Evolutionary conservation across 768 basidiomycete species (phyloP).

Genomic region (Hericium erinaceus): DNA sequence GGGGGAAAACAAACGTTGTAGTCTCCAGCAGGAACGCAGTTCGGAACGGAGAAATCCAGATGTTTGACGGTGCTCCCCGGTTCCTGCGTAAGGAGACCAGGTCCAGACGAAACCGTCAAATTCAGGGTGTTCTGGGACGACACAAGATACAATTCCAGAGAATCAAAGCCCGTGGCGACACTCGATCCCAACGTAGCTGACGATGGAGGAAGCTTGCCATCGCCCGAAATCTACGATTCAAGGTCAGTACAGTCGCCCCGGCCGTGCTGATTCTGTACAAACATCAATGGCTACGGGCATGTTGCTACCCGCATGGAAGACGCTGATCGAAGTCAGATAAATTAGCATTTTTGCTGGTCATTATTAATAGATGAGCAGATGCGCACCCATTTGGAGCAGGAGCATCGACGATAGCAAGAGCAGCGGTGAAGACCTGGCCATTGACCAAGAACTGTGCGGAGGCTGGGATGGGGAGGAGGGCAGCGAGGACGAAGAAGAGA

Average conservation of each 20-base stretch:
- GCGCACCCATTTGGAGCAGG: slow-evolving; percentile 19
- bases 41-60: slow-evolving; percentile 30
- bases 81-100: slow-evolving; percentile 31
- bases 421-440: slow-evolving; percentile 23
- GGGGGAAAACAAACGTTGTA: slow-evolving; percentile 31
- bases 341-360: too few species aligned
- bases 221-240: slow-evolving; percentile 29
- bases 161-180: slow-evolving; percentile 28
- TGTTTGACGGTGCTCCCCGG: slow-evolving; percentile 34
- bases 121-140: slow-evolving; percentile 32
- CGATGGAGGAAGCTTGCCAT: slow-evolving; percentile 30
- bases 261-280: not conserved
- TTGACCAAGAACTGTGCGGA: slow-evolving; percentile 19
- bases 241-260: too few species aligned
- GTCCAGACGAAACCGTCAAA: slow-evolving; percentile 33
- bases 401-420: slow-evolving; percentile 26
- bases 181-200: slow-evolving; percentile 27
- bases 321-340: slow-evolving; percentile 12
- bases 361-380: not conserved
- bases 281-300: slow-evolving; percentile 29
- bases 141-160: slow-evolving; percentile 36
- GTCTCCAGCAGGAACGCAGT: slow-evolving; percentile 30
- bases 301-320: slow-evolving; percentile 21
- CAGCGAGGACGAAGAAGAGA: not conserved
- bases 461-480: not conserved